These are phyloP conservation scores for Dipteronia sinensis DNA, from an alignment of 345 rosid species.

Conservation along the genomic window DNA sequence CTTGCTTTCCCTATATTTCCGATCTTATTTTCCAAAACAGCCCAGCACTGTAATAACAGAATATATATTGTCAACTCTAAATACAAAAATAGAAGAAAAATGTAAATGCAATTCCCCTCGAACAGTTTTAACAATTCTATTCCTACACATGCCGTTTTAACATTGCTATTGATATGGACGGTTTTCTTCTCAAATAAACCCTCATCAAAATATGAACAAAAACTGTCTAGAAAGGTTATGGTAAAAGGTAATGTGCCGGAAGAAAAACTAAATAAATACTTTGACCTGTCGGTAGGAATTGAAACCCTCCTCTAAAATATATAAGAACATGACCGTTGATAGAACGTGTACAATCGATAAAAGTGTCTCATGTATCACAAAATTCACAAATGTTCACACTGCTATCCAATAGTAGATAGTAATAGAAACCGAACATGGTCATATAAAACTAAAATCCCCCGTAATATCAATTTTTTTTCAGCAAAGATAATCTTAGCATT, in stretches of 20 bases:
- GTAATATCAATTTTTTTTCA: background rate
- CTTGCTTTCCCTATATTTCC: conserved; percentile 88
- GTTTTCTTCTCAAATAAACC: background rate
- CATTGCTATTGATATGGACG: background rate
- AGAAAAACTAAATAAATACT: no score
- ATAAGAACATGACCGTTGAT: background rate
- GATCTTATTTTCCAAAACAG: conserved; percentile 80
- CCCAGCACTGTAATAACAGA: conserved; percentile 83
- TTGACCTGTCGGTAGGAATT: no score
- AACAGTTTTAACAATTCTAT: background rate
- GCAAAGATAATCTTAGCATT: background rate
- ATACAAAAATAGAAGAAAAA: background rate
- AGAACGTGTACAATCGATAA: background rate
- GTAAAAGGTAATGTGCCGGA: no score
- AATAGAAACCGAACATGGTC: background rate
- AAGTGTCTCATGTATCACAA: background rate
- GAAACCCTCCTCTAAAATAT: no score
- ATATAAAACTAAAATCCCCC: background rate
- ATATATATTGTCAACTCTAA: conserved; percentile 16
- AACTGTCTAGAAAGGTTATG: no score
- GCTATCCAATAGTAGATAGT: background rate
- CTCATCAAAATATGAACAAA: background rate
- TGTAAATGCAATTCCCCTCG: background rate
- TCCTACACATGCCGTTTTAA: background rate
- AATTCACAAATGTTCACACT: background rate